Base-by-base conservation (phyloP, 202 grass and related monocot species). In the Saccharum hybrid region DNA sequence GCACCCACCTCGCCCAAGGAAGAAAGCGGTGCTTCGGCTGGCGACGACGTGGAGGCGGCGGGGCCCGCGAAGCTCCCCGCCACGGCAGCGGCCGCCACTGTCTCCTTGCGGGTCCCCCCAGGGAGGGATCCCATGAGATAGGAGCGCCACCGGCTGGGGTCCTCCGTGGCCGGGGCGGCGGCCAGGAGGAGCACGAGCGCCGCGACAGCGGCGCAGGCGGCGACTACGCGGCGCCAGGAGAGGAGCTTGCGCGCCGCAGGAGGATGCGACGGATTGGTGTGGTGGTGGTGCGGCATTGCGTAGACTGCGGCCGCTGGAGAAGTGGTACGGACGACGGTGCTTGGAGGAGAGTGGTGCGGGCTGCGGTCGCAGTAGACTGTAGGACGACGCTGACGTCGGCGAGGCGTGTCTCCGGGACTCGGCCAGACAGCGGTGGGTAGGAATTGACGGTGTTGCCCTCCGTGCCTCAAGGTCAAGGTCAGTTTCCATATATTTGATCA, bases 241-340 rank as follows among this genome's bases (percentile, higher is more conserved):
- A 89, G 83, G 71, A 90, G 26, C 56, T 36, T 85, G 56, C 42
- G 74, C 18, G 54, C 66, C 6, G 31, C 57, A 60, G 65, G 42
- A 28, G 42, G 22, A 10, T 46, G 42, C 19, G 18, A 3, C 18
- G 45, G 40, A 46, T 48, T 2, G 2, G 57, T 7, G 64, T 40
- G 76, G 40, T 52, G 81, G 64, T 40, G 69, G 40, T 43, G 72
- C 49, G 81, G 76, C 88, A 90, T 90, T 86, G 66, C 38, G 49
- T 66, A 28, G 45, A 18, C 51, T 15, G 30, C 15, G 31, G 70
- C 22, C 42, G 72, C 45, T 10, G 66, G 74, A 8, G 74, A 5
- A 10, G 79, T n/a, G 14, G 67, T 46, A 64, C 21, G 56, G 74
- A 19, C 42, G 39, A 21, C 41, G 66, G 48, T 18, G 38, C 33